Conservation (phyloP, 352 stramenopile species). For the Pythium dissimile region DNA sequence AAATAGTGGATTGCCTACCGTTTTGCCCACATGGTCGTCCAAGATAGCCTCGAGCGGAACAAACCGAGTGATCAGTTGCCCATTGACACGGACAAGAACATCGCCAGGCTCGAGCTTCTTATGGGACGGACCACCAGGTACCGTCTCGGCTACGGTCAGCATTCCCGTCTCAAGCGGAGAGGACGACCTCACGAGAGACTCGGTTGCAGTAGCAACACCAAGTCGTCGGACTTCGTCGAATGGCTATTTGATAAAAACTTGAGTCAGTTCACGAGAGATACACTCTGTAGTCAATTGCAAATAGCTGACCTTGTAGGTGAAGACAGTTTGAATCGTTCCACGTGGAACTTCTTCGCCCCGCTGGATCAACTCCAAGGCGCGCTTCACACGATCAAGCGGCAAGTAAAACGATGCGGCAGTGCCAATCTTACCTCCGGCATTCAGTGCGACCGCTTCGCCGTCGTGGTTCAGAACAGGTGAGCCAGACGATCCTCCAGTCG, state of each 20-base stretch:
- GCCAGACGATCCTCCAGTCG: slow-evolving; percentile 84
- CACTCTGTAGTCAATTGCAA: no score
- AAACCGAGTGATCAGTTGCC: slow-evolving; percentile 80
- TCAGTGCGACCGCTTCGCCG: slow-evolving; percentile 88
- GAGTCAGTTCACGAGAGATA: background rate
- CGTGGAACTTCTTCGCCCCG: slow-evolving; percentile 64
- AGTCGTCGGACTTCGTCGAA: slow-evolving; percentile 90
- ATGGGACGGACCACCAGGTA: slow-evolving; percentile 73
- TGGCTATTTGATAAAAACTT: slow-evolving; percentile 25
- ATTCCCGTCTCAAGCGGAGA: slow-evolving; percentile 88
- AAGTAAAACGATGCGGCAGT: slow-evolving; percentile 90
- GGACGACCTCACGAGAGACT: slow-evolving; percentile 68
- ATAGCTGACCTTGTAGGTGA: slow-evolving; percentile 80
- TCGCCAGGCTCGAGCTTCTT: slow-evolving; percentile 87
- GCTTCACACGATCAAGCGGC: slow-evolving; percentile 84
- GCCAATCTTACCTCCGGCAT: slow-evolving; percentile 87
- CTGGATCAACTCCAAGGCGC: slow-evolving; percentile 82
- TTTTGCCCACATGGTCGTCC: slow-evolving; percentile 71
- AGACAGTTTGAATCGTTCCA: slow-evolving; percentile 87
- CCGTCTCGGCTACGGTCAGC: slow-evolving; percentile 86
- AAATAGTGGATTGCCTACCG: slow-evolving; percentile 24
- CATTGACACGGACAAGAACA: slow-evolving; percentile 84
- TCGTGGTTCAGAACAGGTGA: slow-evolving; percentile 87
- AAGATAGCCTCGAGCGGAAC: slow-evolving; percentile 81
- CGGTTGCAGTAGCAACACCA: slow-evolving; percentile 71